Base-by-base conservation (phyloP, 192 early-diverging fungal species). In the Coemansia sp. region DNA sequence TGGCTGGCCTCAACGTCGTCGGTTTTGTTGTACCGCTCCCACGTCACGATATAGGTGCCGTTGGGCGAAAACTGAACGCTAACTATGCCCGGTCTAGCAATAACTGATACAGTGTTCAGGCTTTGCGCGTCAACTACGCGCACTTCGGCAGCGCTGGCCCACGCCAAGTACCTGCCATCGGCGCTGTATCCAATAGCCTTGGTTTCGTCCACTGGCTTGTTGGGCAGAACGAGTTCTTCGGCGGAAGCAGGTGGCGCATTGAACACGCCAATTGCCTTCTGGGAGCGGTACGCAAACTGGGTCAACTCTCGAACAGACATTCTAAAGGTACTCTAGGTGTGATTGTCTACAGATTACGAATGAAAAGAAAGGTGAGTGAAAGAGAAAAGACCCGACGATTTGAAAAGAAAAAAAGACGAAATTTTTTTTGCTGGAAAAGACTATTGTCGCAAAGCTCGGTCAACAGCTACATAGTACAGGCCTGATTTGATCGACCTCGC, bases 31-130 rank as follows among this genome's bases (percentile, higher is more conserved):
- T 69, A 67, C 16, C 95, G 89, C 76, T 90, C 89, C 92, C 92
- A 97, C 39, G 93, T 96, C n/a, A 93, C 87, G 16, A 97, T 48
- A 66, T 90, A 99, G 34, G 88, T 94, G 65, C 93, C 93, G 63
- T 85, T 86, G 64, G 97, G 95, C 13, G 97, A 99, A 75, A 99
- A 95, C 70, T 85, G 91, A 35, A 94, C 87, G 85, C 94, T 94
- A 62, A 95, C 78, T 27, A 94, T 87, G 70, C 89, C 88, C 54
- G 85, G 75, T 56, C 81, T 78, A 19, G 72, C 73, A 63, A 98
- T 87, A 39, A 85, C 87, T 62, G 85, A 86, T 31, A 92, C 74
- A n/a, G 86, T 73, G 62, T 85, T 70, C 51, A 89, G 73, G 21
- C 85, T 86, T 56, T 82, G 73, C 35, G 93, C 89, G 73, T 93